Conservation (phyloP, 768 basidiomycete species). For the Kwoniella newhampshirensis region DNA sequence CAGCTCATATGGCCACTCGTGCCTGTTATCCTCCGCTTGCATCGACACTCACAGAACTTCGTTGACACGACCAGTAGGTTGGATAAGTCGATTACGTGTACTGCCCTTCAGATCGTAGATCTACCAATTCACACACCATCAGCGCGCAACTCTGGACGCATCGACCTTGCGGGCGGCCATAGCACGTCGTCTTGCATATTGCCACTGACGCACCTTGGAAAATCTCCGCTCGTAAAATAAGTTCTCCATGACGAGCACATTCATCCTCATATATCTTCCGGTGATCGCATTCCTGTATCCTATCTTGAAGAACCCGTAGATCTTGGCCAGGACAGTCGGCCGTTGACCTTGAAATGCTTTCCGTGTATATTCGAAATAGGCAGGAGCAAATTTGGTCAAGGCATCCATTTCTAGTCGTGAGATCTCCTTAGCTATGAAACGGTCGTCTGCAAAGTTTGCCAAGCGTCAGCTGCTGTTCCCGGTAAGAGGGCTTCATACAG, state of each 20-base stretch:
- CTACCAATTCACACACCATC: slow-evolving; percentile 54
- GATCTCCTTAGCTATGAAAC: slow-evolving; percentile 96
- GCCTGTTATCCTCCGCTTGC: neutral
- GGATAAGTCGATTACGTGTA: slow-evolving; percentile 87
- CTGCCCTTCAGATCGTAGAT: slow-evolving; percentile 98
- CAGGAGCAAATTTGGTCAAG: slow-evolving; percentile 94
- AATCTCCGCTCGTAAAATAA: slow-evolving; percentile 85
- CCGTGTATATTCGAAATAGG: slow-evolving; percentile 97
- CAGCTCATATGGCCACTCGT: neutral
- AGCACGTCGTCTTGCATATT: neutral
- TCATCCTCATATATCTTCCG: slow-evolving; percentile 87
- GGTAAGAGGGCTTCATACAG: slow-evolving; percentile 30
- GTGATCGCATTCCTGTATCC: slow-evolving; percentile 79
- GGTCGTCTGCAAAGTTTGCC: slow-evolving; percentile 75
- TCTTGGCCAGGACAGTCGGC: slow-evolving; percentile 90
- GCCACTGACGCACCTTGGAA: slow-evolving; percentile 63
- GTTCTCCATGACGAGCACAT: slow-evolving; percentile 93
- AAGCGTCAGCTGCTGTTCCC: neutral
- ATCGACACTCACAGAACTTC: slow-evolving; percentile 66
- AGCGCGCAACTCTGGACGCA: neutral
- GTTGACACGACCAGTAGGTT: slow-evolving; percentile 82
- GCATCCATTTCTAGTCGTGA: slow-evolving; percentile 87
- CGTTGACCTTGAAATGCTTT: slow-evolving; percentile 88
- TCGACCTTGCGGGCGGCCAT: neutral
- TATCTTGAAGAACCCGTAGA: slow-evolving; percentile 94